Percentiles rank a stretch among this genome's conserved stretches.
These are phyloP conservation scores for Chlamydomonas applanata DNA, from an alignment of 139 green algal genomes.

Conservation along the genomic window DNA sequence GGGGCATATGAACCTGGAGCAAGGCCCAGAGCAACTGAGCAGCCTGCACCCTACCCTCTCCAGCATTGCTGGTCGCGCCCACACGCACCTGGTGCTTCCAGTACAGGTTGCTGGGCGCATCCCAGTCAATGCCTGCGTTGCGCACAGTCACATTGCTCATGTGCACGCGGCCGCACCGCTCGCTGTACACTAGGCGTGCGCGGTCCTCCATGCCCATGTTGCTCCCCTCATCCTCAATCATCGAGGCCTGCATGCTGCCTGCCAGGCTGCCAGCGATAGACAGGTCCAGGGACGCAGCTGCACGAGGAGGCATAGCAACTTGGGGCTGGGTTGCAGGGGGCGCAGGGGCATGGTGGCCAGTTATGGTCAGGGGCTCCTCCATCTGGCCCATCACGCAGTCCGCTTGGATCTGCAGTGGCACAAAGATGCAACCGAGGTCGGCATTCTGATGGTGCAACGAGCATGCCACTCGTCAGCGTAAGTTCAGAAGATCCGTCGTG, in stretches of 20 bases:
- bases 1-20: too few relatives aligned
- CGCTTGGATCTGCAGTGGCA: slow-evolving; percentile 8
- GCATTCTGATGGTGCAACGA: too few relatives aligned
- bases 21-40: too few relatives aligned
- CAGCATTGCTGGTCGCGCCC: too few relatives aligned
- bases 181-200: slow-evolving; percentile 50
- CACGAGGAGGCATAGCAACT: slow-evolving; percentile 4
- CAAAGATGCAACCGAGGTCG: not conserved
- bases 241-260: not conserved
- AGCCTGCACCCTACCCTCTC: too few relatives aligned
- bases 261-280: not conserved
- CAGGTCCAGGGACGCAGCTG: not conserved
- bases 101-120: slow-evolving; percentile 65
- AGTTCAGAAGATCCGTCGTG: too few relatives aligned
- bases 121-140: slow-evolving; percentile 90
- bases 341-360: slow-evolving; percentile 24
- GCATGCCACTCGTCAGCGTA: too few relatives aligned
- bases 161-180: slow-evolving; percentile 61
- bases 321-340: slow-evolving; percentile 25
- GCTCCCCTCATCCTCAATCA: not conserved
- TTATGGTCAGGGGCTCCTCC: slow-evolving; percentile 3
- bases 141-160: slow-evolving; percentile 78
- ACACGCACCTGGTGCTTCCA: slow-evolving; percentile 75
- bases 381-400: slow-evolving; percentile 37
- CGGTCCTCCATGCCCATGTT: slow-evolving; percentile 4